Conservation (phyloP, 192 early-diverging fungal genomes). For the Backusella australiensis region DNA sequence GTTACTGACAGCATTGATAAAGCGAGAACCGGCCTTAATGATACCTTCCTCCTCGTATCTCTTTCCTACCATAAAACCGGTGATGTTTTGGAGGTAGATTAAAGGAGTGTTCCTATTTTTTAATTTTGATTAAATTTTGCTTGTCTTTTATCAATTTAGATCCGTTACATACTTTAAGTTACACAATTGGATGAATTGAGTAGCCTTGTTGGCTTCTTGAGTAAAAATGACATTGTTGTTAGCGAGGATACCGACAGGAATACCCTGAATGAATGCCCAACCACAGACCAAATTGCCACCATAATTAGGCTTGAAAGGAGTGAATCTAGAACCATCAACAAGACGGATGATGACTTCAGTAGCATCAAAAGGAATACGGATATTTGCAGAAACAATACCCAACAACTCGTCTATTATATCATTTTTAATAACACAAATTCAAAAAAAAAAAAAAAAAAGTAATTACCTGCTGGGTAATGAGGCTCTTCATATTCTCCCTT, state of each 20-base stretch:
- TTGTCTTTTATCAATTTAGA: neutral
- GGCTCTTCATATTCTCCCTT: conserved; percentile 53
- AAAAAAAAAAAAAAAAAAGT: neutral
- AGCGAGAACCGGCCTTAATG: conserved; percentile 64
- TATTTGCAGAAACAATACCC: conserved; percentile 64
- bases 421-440: neutral
- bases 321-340: conserved; percentile 65
- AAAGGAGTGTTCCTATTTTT: conserved; percentile 50
- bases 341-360: conserved; percentile 63
- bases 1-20: conserved; percentile 69
- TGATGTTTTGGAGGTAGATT: conserved; percentile 65
- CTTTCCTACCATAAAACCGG: conserved; percentile 72
- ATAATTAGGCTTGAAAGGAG: conserved; percentile 64
- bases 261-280: conserved; percentile 64
- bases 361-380: conserved; percentile 62
- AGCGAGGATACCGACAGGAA: conserved; percentile 65
- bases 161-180: conserved; percentile 44
- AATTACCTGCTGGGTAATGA: conserved; percentile 47
- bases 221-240: conserved; percentile 65
- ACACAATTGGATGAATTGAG: conserved; percentile 67
- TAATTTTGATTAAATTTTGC: neutral
- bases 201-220: conserved; percentile 65
- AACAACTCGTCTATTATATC: conserved; percentile 54
- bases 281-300: conserved; percentile 61
- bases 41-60: conserved; percentile 67